Conservation (phyloP, 257 asterid genomes). For the Fraxinus americana region DNA sequence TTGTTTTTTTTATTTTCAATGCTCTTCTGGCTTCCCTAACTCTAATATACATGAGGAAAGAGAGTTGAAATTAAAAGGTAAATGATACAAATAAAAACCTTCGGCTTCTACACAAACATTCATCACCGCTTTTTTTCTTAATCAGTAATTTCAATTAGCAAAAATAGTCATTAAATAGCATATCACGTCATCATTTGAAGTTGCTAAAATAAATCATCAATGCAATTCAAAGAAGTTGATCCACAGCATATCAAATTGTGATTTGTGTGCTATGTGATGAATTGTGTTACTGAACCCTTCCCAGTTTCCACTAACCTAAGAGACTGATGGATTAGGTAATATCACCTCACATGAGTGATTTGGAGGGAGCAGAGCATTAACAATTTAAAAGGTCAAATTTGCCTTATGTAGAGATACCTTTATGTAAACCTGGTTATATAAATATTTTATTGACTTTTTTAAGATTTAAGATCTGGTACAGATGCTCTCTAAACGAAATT, state of each 20-base stretch:
- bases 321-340: slow-evolving; percentile 1
- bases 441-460: background rate
- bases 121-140: background rate
- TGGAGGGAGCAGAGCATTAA: background rate
- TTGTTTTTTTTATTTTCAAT: background rate
- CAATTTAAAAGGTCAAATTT: background rate
- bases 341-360: background rate
- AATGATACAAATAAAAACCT: background rate
- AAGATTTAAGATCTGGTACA: slow-evolving; percentile 12
- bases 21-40: background rate
- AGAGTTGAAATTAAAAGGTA: background rate
- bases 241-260: background rate
- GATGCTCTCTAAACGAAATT: background rate
- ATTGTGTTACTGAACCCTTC: background rate
- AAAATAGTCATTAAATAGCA: background rate
- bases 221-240: background rate
- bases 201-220: background rate
- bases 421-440: background rate
- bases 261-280: background rate
- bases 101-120: background rate
- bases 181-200: background rate
- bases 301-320: background rate
- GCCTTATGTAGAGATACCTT: background rate
- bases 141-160: background rate
- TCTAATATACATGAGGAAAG: background rate